Evolutionary conservation across 495 filamentous ascomycete species (phyloP).

Genomic region (Xylaria castorea): DNA sequence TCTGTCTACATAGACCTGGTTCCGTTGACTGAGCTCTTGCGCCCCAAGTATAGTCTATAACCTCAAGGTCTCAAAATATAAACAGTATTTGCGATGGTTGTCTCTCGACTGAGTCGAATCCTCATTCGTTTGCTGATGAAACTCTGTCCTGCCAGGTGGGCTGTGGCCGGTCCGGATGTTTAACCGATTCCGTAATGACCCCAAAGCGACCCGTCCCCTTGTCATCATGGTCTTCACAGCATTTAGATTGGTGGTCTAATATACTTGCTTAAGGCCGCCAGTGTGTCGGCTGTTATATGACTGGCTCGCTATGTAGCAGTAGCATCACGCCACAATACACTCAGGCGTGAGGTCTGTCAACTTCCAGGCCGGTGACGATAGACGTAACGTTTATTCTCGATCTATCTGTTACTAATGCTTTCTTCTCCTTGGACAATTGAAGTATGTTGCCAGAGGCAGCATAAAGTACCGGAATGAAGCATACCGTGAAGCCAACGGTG

Average conservation of each 20-base stretch:
- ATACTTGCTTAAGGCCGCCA: slow-evolving; percentile 9
- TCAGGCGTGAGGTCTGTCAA: slow-evolving; percentile 9
- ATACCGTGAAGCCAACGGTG: neutral
- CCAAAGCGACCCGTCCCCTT: slow-evolving; percentile 4
- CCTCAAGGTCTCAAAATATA: neutral
- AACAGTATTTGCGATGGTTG: neutral
- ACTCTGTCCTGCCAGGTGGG: neutral
- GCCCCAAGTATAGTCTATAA: neutral
- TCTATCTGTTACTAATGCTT: slow-evolving; percentile 4
- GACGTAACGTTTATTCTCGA: slow-evolving; percentile 19
- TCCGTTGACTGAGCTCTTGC: neutral
- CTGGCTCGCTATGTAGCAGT: slow-evolving; percentile 33
- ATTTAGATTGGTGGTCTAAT: neutral
- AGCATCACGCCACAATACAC: slow-evolving; percentile 32
- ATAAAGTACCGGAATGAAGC: slow-evolving; percentile 2
- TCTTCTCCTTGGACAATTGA: neutral
- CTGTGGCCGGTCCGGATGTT: slow-evolving; percentile 10
- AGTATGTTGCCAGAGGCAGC: neutral
- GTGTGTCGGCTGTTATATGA: slow-evolving; percentile 29
- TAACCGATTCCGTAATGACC: slow-evolving; percentile 19
- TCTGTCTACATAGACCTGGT: neutral
- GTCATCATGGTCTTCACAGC: neutral
- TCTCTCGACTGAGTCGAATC: neutral
- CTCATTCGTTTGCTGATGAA: slow-evolving; percentile 2
- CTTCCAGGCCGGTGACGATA: neutral